Evolutionary conservation across 257 asterid species (phyloP), one percentile per base, ranked within the genome.

Genomic region (Solanum infundibuliforme): DNA sequence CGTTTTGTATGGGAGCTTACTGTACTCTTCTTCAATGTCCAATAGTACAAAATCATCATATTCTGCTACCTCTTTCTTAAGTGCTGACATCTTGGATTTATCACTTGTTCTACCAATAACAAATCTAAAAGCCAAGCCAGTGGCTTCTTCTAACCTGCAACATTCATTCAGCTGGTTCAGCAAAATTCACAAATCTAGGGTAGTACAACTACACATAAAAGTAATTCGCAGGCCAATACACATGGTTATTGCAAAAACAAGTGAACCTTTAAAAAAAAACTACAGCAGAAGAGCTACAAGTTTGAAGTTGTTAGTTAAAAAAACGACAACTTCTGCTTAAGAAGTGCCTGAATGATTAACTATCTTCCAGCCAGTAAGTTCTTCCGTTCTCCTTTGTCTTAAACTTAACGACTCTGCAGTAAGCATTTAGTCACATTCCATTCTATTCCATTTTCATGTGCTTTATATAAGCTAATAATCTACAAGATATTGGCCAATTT

Each of bases 1-100:
- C 99, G 99, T 97, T 95, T 97, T 97, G 93, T 96, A 95, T 29
- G 99, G 99, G 92, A 97, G 99, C 94, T 97, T 97, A 94, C 97
- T 96, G 89, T 96, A 97, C 99, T 97, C 98, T 96, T 97, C 99
- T 92, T 96, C 95, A 38, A 96, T 95, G 90, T 97, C 99, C 85
- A 97, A 90, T 65, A 95, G 94, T 90, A 97, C 21, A 92, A 97
- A 97, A 91, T 96, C 99, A 87, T 97, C 99, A 90, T 93, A 97
- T 90, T 91, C 89, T 25, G 94, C 92, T 79, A 96, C 91, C 95
- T 97, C 99, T 92, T 91, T 93, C 92, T 86, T 93, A 29, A 97
- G 98, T 43, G 89, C 98, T 77, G 94, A 87, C 99, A 97, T 97
- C 98, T 94, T 97, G 14, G 95, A 90, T 87, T 43, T 88, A 89